Percentiles rank a stretch among this genome's conserved stretches.
phyloP scores from a whole-genome alignment of 345 rosid genomes.

The Noccaea bulbosa region DNA sequence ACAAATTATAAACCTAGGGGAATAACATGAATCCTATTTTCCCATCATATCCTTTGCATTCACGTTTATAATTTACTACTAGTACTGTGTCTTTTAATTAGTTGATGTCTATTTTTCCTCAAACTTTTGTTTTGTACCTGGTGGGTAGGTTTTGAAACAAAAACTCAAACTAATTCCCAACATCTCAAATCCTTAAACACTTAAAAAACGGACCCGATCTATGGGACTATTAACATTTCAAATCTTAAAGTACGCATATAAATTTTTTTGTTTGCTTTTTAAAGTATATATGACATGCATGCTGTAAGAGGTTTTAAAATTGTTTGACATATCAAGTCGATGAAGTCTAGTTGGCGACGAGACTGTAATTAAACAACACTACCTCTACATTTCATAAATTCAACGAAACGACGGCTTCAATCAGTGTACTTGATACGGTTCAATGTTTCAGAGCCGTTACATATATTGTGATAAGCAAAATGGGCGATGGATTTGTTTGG shows the following conservation, averaged over 20 bases:
- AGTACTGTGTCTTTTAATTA: neutral
- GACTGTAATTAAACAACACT: neutral
- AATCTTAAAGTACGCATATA: too few relatives aligned
- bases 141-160: too few relatives aligned
- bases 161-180: too few relatives aligned
- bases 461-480: conserved; percentile 13
- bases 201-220: neutral
- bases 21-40: neutral
- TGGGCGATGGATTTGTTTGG: conserved; percentile 18
- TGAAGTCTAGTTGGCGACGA: neutral
- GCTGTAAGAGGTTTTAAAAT: neutral
- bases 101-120: neutral
- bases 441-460: conserved; percentile 8
- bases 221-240: neutral
- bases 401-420: conserved; percentile 8
- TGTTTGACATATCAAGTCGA: neutral
- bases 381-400: conserved; percentile 15
- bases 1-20: neutral
- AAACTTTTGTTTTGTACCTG: too few relatives aligned
- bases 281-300: neutral
- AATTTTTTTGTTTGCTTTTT: too few relatives aligned
- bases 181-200: neutral
- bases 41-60: neutral
- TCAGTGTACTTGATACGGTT: conserved; percentile 12
- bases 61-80: neutral